Conservation (phyloP, 2,329 filamentous ascomycete genomes). For the Zelopaecilomyces penicillatus region DNA sequence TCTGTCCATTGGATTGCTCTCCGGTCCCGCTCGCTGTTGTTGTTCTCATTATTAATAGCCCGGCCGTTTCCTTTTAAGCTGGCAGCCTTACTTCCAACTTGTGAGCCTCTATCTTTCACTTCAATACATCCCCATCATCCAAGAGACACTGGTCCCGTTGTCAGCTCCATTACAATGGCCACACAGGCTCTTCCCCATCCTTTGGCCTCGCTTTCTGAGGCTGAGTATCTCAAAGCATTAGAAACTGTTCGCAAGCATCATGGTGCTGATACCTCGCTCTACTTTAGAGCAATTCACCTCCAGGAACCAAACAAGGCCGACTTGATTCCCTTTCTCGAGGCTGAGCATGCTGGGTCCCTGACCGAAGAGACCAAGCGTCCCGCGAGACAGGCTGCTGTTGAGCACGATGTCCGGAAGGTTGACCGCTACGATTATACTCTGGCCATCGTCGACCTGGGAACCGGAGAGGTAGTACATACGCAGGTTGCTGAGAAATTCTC, state of each 20-base stretch:
- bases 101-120: too few species aligned
- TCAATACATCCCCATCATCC: too few species aligned
- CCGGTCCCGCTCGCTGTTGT: too few species aligned
- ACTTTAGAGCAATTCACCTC: slow-evolving; percentile 53
- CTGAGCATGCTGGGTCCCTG: slow-evolving; percentile 46
- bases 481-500: slow-evolving; percentile 16
- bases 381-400: slow-evolving; percentile 37
- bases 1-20: too few species aligned
- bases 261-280: slow-evolving; percentile 16
- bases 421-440: slow-evolving; percentile 26
- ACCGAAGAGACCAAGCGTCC: slow-evolving; percentile 34
- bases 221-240: slow-evolving; percentile 42
- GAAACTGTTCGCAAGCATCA: slow-evolving; percentile 32
- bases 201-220: slow-evolving; percentile 38
- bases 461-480: slow-evolving; percentile 20
- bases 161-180: background rate
- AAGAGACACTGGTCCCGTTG: background rate
- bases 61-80: too few species aligned
- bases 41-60: too few species aligned
- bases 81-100: too few species aligned
- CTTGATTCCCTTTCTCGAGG: slow-evolving; percentile 51
- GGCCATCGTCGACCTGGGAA: slow-evolving; percentile 30
- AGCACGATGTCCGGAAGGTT: slow-evolving; percentile 33
- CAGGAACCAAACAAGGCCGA: slow-evolving; percentile 54
- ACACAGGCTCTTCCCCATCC: slow-evolving; percentile 26